Conservation (phyloP, 2,329 filamentous ascomycete species). For the Xylariales sp. region DNA sequence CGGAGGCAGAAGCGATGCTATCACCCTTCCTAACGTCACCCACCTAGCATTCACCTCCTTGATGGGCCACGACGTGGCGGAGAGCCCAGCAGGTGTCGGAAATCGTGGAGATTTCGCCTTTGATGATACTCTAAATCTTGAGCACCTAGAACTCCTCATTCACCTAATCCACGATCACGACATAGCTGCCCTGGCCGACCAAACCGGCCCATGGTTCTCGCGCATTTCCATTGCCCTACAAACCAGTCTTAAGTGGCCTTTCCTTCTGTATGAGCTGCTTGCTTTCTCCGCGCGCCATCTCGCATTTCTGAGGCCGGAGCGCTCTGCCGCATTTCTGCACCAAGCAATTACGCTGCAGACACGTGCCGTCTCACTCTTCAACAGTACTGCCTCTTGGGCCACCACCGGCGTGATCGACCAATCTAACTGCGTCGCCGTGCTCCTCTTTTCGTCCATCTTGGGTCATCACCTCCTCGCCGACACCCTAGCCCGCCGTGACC, state of each 20-base stretch:
- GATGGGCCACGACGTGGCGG: neutral
- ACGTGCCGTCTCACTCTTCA: slow-evolving; percentile 1
- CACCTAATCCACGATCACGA: neutral
- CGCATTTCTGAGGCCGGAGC: neutral
- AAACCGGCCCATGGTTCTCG: neutral
- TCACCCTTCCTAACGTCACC: neutral
- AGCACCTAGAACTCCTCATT: neutral
- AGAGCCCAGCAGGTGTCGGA: neutral
- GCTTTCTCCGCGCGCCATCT: slow-evolving; percentile 2
- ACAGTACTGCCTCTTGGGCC: too few relatives aligned
- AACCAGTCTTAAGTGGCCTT: neutral
- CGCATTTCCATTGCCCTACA: neutral
- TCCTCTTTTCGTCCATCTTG: slow-evolving; percentile 1
- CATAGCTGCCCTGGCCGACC: neutral
- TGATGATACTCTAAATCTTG: neutral
- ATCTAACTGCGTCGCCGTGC: neutral
- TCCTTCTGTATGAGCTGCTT: neutral
- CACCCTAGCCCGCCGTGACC: neutral
- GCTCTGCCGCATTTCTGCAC: neutral
- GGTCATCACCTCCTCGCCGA: neutral
- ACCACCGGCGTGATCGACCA: neutral
- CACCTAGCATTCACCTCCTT: neutral
- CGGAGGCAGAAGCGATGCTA: neutral
- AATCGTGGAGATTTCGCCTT: neutral
- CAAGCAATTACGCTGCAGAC: neutral